Percentiles rank a stretch among this genome's conserved stretches.
These are phyloP conservation scores for Pseudogymnoascus sp. DNA, from an alignment of 2,329 filamentous ascomycete species.

Conservation along the genomic window DNA sequence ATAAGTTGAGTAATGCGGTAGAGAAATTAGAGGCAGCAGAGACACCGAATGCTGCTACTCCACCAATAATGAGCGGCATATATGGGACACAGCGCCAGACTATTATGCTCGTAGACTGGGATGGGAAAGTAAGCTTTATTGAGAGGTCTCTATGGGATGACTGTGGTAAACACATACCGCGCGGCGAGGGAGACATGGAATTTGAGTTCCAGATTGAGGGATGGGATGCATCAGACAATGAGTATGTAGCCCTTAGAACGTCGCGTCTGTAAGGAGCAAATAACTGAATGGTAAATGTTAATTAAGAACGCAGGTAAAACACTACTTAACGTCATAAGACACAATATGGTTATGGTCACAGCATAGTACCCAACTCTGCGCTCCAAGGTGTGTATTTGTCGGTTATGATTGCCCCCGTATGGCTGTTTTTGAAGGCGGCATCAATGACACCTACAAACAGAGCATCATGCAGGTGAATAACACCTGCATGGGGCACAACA, in stretches of 20 bases:
- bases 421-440: not conserved
- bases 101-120: constrained; percentile 53
- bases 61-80: constrained; percentile 48
- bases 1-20: constrained; percentile 26
- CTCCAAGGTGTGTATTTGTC: not conserved
- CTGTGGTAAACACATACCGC: constrained; percentile 46
- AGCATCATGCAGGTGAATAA: constrained; percentile 1
- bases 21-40: constrained; percentile 26
- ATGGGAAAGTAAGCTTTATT: constrained; percentile 52
- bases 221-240: constrained; percentile 25
- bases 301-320: not conserved
- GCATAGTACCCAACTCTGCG: not conserved
- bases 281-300: not conserved
- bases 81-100: constrained; percentile 63
- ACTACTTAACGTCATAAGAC: not conserved
- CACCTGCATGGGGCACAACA: not conserved
- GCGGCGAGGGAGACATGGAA: constrained; percentile 48
- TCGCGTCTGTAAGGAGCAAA: constrained; percentile 1
- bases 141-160: constrained; percentile 55
- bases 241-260: constrained; percentile 12
- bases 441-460: not conserved
- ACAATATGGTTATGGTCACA: not conserved
- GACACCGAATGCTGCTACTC: constrained; percentile 33
- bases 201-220: constrained; percentile 51
- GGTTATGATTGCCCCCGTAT: not conserved